These are phyloP conservation scores for Orbilia ellipsospora DNA, from an alignment of 2,329 filamentous ascomycete species.

Conservation along the genomic window DNA sequence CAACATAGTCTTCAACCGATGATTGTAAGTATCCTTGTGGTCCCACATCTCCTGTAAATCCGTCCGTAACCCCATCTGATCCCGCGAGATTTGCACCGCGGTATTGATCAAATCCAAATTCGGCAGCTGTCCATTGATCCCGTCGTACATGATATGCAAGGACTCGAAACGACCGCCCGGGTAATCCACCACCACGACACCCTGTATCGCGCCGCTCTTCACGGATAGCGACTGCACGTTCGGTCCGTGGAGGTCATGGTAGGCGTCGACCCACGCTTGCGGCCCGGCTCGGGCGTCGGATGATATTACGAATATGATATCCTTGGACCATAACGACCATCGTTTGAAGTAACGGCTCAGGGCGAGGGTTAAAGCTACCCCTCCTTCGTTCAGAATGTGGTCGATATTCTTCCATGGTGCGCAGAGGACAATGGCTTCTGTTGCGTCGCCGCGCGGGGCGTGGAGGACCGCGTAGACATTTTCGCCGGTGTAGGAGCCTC, in stretches of 20 bases:
- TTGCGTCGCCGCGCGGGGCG: conserved; percentile 93
- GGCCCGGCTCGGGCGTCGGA: conserved; percentile 89
- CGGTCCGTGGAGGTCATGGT: conserved; percentile 87
- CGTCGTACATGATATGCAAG: conserved; percentile 92
- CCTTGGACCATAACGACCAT: conserved; percentile 99
- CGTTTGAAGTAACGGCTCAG: conserved; percentile 94
- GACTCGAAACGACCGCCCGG: conserved; percentile 87
- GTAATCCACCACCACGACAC: conserved; percentile 92
- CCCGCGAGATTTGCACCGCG: conserved; percentile 83
- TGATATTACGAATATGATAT: conserved; percentile 91
- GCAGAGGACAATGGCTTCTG: conserved; percentile 93
- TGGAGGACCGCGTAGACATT: conserved; percentile 95
- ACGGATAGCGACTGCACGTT: conserved; percentile 80
- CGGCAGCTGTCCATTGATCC: conserved; percentile 92
- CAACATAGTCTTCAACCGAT: conserved; percentile 86
- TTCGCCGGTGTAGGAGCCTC: conserved; percentile 78
- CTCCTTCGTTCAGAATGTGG: conserved; percentile 82
- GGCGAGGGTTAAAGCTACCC: conserved; percentile 85
- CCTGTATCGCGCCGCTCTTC: conserved; percentile 93
- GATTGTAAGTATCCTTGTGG: conserved; percentile 79
- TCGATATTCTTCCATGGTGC: conserved; percentile 88
- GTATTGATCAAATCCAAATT: conserved; percentile 98
- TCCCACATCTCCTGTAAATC: conserved; percentile 86
- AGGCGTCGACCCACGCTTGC: conserved; percentile 97
- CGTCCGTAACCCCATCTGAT: conserved; percentile 89